These are phyloP conservation scores for Yamadazyma pseudoaaseri DNA, from an alignment of 1,139 yeast genomes.

Conservation along the genomic window DNA sequence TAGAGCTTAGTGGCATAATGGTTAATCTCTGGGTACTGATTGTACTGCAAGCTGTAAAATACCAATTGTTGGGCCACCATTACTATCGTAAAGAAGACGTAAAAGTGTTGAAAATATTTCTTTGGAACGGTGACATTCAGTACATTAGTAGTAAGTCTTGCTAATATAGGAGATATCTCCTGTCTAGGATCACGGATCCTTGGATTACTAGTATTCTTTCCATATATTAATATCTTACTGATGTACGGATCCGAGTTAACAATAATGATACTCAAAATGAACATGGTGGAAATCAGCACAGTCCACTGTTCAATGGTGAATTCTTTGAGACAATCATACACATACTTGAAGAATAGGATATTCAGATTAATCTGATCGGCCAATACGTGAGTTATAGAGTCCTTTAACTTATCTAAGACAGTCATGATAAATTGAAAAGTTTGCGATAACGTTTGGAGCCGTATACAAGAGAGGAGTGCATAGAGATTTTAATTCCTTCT, in stretches of 20 bases:
- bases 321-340: not conserved
- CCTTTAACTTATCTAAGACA: conserved; percentile 4
- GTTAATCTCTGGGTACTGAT: conserved; percentile 10
- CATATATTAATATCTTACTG: conserved; percentile 13
- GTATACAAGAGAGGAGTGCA: not conserved
- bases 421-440: not conserved
- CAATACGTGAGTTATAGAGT: conserved; percentile 6
- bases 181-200: not conserved
- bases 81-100: conserved; percentile 27
- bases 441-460: too few species aligned
- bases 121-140: conserved; percentile 43
- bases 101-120: conserved; percentile 48
- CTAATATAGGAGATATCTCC: conserved; percentile 2
- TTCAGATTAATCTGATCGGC: conserved; percentile 7
- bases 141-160: conserved; percentile 4
- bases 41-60: conserved; percentile 10
- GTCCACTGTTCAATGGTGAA: conserved; percentile 14
- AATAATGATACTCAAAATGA: conserved; percentile 12
- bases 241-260: conserved; percentile 10
- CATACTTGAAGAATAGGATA: conserved; percentile 5
- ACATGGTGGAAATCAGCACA: conserved; percentile 2
- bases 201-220: conserved; percentile 10
- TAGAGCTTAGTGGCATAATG: conserved; percentile 5
- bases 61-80: conserved; percentile 8
- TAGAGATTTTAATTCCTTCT: not conserved